Base-by-base conservation (phyloP, 1,284 basidiomycete species). In the Phellopilus nigrolimitatus region DNA sequence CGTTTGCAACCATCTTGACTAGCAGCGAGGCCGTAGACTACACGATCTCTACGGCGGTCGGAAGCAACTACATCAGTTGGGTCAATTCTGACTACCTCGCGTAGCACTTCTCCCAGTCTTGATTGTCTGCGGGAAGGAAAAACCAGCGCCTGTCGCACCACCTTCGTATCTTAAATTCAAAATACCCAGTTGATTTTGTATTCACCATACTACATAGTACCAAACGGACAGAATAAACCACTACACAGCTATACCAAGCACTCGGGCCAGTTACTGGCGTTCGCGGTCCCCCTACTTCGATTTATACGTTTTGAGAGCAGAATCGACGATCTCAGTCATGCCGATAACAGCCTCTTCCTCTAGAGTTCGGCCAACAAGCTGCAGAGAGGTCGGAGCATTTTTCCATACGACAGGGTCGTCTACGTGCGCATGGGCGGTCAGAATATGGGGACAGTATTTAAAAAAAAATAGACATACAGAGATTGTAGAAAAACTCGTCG, bases 331-430 rank as follows among this genome's bases (percentile, higher is more conserved):
- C 58, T 82, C 78, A 8, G 75, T 71, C 74, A 86, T 78, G 1
- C 70, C 76, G 27, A 88, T 70, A 6, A 86, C 74, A 0, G 79
- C 82, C 60, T 88, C 87, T 57, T 90, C 87, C 60, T 91, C 84
- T 37, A 82, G 69, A 13, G 79, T 80, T 47, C 78, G 70, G 0
- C 80, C 84, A 2, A 89, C 72, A 4, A 89, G 60, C 60, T 91
- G 88, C 19, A 91, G 64, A 13, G 72, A 68, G 4, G 90, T 71
- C 0, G 89, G 88, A 0, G 79, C 81, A 53, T 79, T 74, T 46
- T 69, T 68, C 57, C 78, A 82, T 10, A 69, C 70, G 25, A 72
- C 68, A 0, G 85, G 79, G 42, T 82, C 69, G 60, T 88, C 84
- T 84, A 43, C 21, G 22, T 17, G 34, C n/a, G n/a, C 15, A 25